These are phyloP conservation scores for Aspergillus hiratsukae DNA, from an alignment of 2,329 filamentous ascomycete species.

Conservation along the genomic window DNA sequence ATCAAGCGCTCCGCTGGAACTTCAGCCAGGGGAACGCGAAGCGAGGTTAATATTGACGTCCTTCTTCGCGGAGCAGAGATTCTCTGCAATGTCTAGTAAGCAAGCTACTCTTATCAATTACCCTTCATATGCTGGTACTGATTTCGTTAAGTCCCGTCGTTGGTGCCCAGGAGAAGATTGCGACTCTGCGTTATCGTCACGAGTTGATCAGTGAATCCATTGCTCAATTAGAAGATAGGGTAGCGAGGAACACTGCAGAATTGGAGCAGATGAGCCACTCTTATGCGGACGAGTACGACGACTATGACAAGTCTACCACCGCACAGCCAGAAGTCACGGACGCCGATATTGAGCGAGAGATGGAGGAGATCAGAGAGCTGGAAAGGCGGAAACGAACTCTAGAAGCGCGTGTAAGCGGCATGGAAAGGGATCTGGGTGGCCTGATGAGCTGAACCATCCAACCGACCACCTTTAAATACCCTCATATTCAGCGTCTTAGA, in stretches of 20 bases:
- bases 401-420: conserved; percentile 61
- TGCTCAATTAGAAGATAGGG: conserved; percentile 72
- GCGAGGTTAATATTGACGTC: conserved; percentile 81
- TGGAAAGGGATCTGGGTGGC: conserved; percentile 65
- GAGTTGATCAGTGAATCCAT: conserved; percentile 68
- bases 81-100: conserved; percentile 77
- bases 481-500: background rate
- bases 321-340: conserved; percentile 33
- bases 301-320: conserved; percentile 45
- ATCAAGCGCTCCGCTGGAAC: conserved; percentile 60
- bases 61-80: conserved; percentile 84
- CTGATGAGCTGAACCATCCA: conserved; percentile 42
- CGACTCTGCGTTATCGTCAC: conserved; percentile 65
- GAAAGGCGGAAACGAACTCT: conserved; percentile 60
- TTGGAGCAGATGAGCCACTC: conserved; percentile 66
- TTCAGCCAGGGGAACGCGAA: conserved; percentile 49
- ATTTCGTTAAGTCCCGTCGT: conserved; percentile 57
- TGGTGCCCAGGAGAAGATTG: conserved; percentile 73
- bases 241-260: conserved; percentile 70
- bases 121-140: background rate
- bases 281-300: conserved; percentile 53
- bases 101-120: conserved; percentile 3
- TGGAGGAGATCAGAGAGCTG: conserved; percentile 56
- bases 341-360: conserved; percentile 42
- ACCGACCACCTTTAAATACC: background rate